Conservation (phyloP, 2,329 filamentous ascomycete species). For the Apiospora sp. region DNA sequence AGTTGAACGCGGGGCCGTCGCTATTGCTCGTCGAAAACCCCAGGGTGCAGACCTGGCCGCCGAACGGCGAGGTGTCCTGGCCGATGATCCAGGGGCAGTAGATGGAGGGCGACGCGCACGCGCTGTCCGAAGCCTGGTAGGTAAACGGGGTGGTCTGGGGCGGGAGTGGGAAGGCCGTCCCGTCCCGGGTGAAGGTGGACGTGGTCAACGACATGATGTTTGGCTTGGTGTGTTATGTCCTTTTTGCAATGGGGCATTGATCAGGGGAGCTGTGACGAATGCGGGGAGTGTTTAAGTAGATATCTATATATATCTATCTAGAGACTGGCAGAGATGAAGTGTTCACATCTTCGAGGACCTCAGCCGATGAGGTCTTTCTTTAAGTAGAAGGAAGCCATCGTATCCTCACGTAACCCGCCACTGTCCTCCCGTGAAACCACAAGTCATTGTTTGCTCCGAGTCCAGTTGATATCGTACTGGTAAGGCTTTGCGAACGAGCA, state of each 20-base stretch:
- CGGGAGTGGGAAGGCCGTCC: conserved; percentile 13
- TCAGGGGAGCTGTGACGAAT: too few species aligned
- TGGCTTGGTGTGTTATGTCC: too few species aligned
- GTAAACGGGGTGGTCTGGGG: conserved; percentile 24
- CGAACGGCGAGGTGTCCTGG: background rate
- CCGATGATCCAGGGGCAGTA: conserved; percentile 14
- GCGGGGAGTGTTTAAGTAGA: too few species aligned
- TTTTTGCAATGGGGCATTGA: too few species aligned
- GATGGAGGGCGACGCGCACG: conserved; percentile 12
- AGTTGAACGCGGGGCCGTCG: background rate
- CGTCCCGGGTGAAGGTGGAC: conserved; percentile 15
- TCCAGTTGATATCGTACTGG: background rate
- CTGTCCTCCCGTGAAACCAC: background rate
- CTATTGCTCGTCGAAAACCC: background rate
- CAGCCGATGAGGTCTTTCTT: background rate
- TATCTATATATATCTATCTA: background rate
- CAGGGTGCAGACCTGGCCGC: conserved; percentile 3
- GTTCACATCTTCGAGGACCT: too few species aligned
- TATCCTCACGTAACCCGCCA: background rate
- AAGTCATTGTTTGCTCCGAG: background rate
- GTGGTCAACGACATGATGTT: background rate
- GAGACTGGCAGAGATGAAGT: background rate
- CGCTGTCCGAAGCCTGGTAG: background rate
- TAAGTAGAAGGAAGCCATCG: conserved; percentile 1
- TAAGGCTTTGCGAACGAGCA: conserved; percentile 13